Conservation (phyloP, 2,329 filamentous ascomycete genomes). For the Trichoderma sp. region DNA sequence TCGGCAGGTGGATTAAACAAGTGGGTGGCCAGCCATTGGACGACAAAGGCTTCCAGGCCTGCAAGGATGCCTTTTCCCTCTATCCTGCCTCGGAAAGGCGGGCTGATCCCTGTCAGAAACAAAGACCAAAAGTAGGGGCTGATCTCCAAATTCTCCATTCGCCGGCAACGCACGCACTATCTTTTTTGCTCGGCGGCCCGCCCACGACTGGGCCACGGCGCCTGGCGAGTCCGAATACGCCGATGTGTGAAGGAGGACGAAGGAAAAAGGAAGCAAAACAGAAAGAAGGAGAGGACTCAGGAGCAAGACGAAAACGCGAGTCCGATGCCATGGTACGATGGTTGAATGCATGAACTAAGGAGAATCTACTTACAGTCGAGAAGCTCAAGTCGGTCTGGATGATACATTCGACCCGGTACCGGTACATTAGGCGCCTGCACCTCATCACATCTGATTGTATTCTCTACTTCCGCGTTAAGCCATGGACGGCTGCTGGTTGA, state of each 20-base stretch:
- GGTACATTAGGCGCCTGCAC: neutral
- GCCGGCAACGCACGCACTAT: neutral
- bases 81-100: conserved; percentile 17
- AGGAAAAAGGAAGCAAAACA: neutral
- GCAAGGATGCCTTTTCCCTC: neutral
- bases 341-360: neutral
- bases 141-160: conserved; percentile 10
- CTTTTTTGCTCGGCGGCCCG: conserved; percentile 8
- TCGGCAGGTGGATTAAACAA: conserved; percentile 2
- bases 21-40: conserved; percentile 14
- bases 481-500: neutral
- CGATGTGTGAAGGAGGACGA: neutral
- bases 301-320: neutral
- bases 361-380: neutral
- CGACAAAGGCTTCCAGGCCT: neutral
- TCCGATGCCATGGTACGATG: neutral
- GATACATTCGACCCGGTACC: neutral
- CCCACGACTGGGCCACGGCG: neutral
- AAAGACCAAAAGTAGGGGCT: neutral
- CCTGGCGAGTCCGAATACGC: conserved; percentile 20
- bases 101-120: conserved; percentile 3
- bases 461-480: neutral
- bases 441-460: neutral
- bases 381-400: neutral
- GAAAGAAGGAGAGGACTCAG: neutral